Conservation (phyloP, 345 rosid genomes). For the Linum lewisii region DNA sequence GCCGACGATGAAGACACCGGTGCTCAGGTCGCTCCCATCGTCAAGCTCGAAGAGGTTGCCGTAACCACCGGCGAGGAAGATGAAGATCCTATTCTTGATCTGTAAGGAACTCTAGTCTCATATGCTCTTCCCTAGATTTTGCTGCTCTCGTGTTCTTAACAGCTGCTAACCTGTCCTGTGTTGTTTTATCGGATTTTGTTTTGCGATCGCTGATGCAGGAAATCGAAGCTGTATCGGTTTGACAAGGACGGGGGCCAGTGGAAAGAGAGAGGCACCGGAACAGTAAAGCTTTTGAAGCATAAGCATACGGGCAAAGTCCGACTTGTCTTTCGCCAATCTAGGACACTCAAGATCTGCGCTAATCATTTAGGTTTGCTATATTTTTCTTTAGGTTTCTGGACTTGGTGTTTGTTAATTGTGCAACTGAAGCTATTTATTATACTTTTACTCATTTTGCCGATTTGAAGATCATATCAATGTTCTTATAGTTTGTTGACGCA, state of each 20-base stretch:
- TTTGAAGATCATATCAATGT: background rate
- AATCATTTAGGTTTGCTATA: conserved; percentile 60
- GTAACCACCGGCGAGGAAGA: conserved; percentile 88
- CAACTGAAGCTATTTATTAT: conserved; percentile 1
- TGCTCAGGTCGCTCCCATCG: conserved; percentile 79
- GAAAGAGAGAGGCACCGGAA: conserved; percentile 95
- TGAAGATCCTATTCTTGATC: conserved; percentile 70
- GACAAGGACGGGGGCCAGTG: conserved; percentile 79
- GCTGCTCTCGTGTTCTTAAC: background rate
- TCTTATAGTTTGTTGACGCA: background rate
- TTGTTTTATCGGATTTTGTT: background rate
- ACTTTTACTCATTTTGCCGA: background rate
- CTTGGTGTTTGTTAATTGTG: conserved; percentile 1
- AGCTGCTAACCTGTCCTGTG: background rate
- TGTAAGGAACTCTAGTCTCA: conserved; percentile 29
- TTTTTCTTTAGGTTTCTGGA: background rate
- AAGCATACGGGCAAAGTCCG: conserved; percentile 69
- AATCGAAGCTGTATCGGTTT: conserved; percentile 76
- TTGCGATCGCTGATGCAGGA: conserved; percentile 31
- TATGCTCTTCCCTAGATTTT: background rate
- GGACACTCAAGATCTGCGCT: conserved; percentile 97
- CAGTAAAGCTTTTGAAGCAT: conserved; percentile 81
- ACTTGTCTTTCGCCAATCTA: conserved; percentile 85
- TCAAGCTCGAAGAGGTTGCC: conserved; percentile 72
- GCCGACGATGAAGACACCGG: conserved; percentile 93